Base-by-base conservation (phyloP, 139 green algal genomes). In the Micromonas pusilla region DNA sequence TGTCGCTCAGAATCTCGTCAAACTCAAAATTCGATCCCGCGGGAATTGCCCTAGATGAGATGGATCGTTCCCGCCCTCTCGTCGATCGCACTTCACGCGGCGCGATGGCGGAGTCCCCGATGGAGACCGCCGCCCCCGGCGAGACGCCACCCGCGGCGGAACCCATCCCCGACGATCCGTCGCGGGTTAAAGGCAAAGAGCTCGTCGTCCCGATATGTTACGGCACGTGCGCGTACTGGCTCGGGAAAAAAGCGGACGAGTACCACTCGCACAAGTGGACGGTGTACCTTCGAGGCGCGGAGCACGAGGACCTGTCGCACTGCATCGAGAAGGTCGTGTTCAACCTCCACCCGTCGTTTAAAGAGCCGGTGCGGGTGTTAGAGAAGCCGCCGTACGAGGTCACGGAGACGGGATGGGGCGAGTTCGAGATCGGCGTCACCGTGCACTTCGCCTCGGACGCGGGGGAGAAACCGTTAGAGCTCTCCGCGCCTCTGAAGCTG, bases 321-420 rank as follows among this genome's bases (percentile, higher is more conserved):
- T 62, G 94, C 45, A 76, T 98, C 20, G 87, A 87, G 28, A 91
- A 88, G 79, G 94, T 97, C 0, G 83, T 86, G 0, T 98, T 98
- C 83, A 83, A 93, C 53, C 85, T 98, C 83, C 94, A 98, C 79
- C 81, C 88, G 2, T 91, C 77, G 19, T 98, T 98, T 80, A 57
- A 80, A 1, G 91, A 94, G 39, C 88, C 93, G 2, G 70, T 86
- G 33, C 83, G 93, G 0, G 65, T 57, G 60, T 36, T 85, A 20
- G 45, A 70, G 36, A 9, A 74, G 23, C 28, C 68, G 30, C 80
- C 80, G 66, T 85, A 79, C 68, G 80, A 85, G 70, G 72, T 95
- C 21, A 94, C 86, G 28, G 94, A 98, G 81, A 85, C 78, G 31
- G 94, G 94, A 19, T 98, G 94, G 94, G 94, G 94, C 52, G 94